These are phyloP conservation scores for Neoboletus brunneissimus DNA, from an alignment of 768 basidiomycete species.

Conservation along the genomic window DNA sequence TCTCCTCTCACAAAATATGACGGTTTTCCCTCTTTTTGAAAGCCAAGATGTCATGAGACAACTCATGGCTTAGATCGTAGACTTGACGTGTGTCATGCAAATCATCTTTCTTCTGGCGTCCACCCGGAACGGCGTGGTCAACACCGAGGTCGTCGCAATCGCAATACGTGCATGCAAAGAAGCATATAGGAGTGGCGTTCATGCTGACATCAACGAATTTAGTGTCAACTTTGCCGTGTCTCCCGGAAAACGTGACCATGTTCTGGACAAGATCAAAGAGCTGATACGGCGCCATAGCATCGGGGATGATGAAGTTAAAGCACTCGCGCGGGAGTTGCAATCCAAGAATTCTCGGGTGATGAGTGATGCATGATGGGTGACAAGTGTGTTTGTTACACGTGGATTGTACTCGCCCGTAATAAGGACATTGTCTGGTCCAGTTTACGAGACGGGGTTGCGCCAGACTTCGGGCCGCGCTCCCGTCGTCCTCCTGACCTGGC, in stretches of 20 bases:
- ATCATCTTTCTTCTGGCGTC: neutral
- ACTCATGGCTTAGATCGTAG: neutral
- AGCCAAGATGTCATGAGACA: neutral
- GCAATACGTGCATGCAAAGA: neutral
- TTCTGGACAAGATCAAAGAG: neutral
- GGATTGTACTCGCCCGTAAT: no score
- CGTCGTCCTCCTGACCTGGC: neutral
- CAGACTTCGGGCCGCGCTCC: neutral
- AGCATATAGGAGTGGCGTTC: neutral
- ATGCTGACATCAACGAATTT: neutral
- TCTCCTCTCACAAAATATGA: neutral
- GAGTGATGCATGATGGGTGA: no score
- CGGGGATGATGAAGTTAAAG: no score
- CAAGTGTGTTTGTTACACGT: no score
- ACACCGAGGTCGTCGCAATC: neutral
- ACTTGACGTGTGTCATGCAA: constrained; percentile 3
- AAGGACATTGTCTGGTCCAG: no score
- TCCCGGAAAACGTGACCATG: neutral
- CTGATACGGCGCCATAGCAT: no score
- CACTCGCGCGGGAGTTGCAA: no score
- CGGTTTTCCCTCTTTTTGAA: no score
- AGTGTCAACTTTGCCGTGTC: neutral
- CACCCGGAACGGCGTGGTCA: neutral
- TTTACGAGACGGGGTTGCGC: no score
- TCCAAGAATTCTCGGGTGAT: no score